Conservation (phyloP, 345 rosid species). For the Streptanthus diversifolius region DNA sequence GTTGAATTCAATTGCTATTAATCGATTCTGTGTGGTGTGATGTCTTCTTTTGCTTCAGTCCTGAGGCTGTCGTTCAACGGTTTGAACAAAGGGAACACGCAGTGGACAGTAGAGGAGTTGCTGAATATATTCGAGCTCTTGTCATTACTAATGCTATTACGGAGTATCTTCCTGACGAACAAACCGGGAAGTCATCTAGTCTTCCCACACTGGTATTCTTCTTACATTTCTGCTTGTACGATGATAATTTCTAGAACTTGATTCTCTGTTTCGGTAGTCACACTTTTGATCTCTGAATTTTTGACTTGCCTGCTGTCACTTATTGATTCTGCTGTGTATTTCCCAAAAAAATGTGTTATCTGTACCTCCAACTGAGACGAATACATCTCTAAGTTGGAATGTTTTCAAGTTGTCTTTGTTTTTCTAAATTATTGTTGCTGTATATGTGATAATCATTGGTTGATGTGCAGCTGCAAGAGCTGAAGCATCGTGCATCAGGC, state of each 20-base stretch:
- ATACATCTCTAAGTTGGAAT: not conserved
- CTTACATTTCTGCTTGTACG: not conserved
- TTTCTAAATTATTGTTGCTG: constrained; percentile 8
- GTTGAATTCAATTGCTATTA: not conserved
- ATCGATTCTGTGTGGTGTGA: not conserved
- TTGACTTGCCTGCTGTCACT: not conserved
- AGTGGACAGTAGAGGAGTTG: constrained; percentile 83
- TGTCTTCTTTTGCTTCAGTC: constrained; percentile 42
- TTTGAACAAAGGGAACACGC: constrained; percentile 82
- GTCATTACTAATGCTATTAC: constrained; percentile 73
- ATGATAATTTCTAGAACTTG: not conserved
- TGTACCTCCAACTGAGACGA: not conserved
- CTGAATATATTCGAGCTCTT: constrained; percentile 85
- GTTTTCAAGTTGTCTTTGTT: not conserved
- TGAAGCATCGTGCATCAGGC: constrained; percentile 86
- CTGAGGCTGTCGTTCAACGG: constrained; percentile 84
- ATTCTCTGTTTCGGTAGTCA: not conserved
- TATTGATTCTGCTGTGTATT: not conserved
- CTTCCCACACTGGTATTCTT: constrained; percentile 75
- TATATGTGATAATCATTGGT: constrained; percentile 9
- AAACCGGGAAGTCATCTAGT: constrained; percentile 70
- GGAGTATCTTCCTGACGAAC: constrained; percentile 92
- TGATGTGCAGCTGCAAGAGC: constrained; percentile 74
- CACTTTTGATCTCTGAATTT: not conserved
- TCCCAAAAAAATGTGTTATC: not conserved